These are phyloP conservation scores for Trichoderma reesei DNA, from an alignment of 495 filamentous ascomycete species.

Conservation along the genomic window DNA sequence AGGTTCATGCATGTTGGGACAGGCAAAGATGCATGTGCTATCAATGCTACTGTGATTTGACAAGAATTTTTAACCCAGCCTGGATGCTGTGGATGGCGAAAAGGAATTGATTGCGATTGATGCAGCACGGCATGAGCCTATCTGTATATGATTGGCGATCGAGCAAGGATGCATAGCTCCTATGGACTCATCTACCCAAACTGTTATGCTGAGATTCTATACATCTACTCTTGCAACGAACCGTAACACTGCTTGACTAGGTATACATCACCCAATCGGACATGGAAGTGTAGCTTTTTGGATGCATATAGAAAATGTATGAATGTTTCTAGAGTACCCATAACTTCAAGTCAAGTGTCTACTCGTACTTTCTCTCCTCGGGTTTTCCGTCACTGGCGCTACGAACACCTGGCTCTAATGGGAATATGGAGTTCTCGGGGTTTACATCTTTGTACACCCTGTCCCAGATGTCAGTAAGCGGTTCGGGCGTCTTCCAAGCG, in stretches of 20 bases:
- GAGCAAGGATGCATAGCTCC: background rate
- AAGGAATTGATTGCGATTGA: background rate
- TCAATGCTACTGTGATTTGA: too few species aligned
- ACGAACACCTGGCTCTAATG: conserved; percentile 42
- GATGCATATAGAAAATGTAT: background rate
- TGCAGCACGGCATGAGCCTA: background rate
- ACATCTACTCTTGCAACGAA: too few species aligned
- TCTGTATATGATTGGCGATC: background rate
- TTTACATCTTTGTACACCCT: conserved; percentile 42
- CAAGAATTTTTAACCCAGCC: background rate
- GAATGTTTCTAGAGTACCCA: background rate
- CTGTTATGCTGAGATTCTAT: too few species aligned
- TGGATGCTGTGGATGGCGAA: background rate
- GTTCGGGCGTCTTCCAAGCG: conserved; percentile 44
- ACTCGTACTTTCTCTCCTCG: background rate
- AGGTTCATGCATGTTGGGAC: background rate
- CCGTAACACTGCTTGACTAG: too few species aligned
- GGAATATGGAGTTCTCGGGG: conserved; percentile 41
- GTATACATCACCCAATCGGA: background rate
- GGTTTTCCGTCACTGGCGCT: conserved; percentile 27
- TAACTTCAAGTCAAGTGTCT: background rate
- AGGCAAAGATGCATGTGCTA: background rate
- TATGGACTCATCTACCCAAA: too few species aligned
- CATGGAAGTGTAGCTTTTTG: background rate
- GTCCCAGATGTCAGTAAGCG: conserved; percentile 39